Evolutionary conservation across 495 filamentous ascomycete species (phyloP).

Genomic region (Neurospora discreta): DNA sequence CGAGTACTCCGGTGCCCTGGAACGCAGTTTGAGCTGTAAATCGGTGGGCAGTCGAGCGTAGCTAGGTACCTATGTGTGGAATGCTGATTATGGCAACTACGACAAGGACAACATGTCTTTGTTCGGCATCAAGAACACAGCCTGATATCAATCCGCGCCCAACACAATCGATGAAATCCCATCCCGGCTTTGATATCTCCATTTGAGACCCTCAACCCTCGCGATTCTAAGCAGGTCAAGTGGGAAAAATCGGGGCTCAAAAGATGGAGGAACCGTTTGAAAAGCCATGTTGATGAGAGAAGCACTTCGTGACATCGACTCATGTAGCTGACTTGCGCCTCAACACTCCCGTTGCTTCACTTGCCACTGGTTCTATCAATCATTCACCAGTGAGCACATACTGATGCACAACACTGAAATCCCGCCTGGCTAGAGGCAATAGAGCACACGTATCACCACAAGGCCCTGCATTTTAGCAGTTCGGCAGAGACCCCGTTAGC

Average conservation of each 20-base stretch:
- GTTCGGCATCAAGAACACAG: neutral
- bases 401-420: neutral
- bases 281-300: neutral
- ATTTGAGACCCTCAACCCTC: neutral
- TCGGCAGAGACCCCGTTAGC: neutral
- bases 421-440: neutral
- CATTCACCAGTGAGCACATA: neutral
- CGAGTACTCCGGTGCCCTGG: neutral
- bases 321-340: neutral
- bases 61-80: neutral
- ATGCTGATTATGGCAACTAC: neutral
- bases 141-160: neutral
- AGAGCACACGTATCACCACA: neutral
- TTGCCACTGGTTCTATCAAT: neutral
- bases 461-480: neutral
- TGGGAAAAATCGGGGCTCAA: neutral
- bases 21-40: neutral
- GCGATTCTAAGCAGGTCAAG: neutral
- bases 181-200: neutral
- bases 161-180: neutral
- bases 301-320: neutral
- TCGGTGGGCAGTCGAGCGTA: neutral
- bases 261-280: neutral
- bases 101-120: neutral
- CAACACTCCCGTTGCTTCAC: neutral